phyloP scores from a whole-genome alignment of 148 eudicot species.

The Agrostemma githago region DNA sequence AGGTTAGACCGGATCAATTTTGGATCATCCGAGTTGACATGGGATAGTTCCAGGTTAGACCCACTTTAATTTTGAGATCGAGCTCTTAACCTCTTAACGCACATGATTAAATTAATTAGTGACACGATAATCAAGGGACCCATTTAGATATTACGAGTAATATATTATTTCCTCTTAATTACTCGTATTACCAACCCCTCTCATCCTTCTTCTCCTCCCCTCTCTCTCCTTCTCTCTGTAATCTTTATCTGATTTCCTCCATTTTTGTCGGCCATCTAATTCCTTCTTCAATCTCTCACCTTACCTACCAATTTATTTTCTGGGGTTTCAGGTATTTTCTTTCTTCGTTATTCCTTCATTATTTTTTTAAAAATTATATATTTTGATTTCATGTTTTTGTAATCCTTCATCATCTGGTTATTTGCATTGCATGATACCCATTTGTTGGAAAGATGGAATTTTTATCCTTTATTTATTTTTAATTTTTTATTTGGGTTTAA shows the following conservation, averaged over 20 bases:
- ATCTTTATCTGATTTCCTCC: neutral
- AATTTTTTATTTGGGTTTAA: neutral
- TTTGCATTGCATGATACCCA: neutral
- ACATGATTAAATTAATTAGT: neutral
- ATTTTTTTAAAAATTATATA: neutral
- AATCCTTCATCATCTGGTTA: neutral
- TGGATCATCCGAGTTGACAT: no score
- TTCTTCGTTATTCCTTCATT: neutral
- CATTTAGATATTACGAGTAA: neutral
- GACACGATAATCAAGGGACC: constrained; percentile 12
- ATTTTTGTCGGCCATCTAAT: neutral
- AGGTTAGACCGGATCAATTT: no score
- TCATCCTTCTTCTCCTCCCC: neutral
- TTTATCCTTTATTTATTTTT: no score
- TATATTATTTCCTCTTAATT: neutral
- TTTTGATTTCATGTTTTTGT: neutral
- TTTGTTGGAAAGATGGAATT: neutral
- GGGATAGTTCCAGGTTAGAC: no score
- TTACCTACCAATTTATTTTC: neutral
- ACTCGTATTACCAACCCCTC: neutral
- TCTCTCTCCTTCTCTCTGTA: constrained; percentile 7
- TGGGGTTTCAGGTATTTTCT: neutral
- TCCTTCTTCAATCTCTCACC: neutral
- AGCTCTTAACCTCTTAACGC: no score
- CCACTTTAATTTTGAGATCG: no score